Base-by-base conservation (phyloP, 768 basidiomycete genomes). In the Trametes maxima region DNA sequence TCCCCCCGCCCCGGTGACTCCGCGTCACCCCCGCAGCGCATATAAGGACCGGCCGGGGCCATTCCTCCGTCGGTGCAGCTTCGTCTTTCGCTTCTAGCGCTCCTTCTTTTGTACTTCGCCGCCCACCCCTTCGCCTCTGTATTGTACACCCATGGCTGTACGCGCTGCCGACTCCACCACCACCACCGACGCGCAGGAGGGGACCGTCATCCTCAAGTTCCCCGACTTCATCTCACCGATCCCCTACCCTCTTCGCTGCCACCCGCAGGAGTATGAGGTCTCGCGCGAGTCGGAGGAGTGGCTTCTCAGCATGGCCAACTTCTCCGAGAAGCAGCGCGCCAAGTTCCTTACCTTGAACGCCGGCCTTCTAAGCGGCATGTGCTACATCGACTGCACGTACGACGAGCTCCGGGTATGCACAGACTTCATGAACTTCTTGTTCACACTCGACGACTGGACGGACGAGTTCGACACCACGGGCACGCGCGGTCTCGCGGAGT, bases 351-450 rank as follows among this genome's bases (percentile, higher is more conserved):
- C 83, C 28, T 77, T 88, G 56, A 83, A 87, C 62, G 85, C 85
- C 13, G 86, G 87, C 45, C 84, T 86, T 63, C 82, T 90, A 64
- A 83, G 86, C 36, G 86, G 85, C 2, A 81, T 77, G 68, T 87
- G 85, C 70, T 90, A 89, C 70, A 79, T 83, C 58, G 80, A 80
- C 24, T 76, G 82, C 21, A 74, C 82, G n/a, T 70, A 77, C 44
- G 80, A 83, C 62, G 82, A 84, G 50, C 80, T 90, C 39, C 83
- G 85, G 33, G 81, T 87, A 62, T 80, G 86, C 62, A 82, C 83
- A 3, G 88, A 90, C 72, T 89, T 87, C 67, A 82, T 90, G 84
- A 75, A 73, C 63, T 77, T 72, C 67, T 63, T 78, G 42, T 79
- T 80, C 44, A 76, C 76, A 40, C 67, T 78, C 61, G 78, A 80